Evolutionary conservation across 371 early-diverging fungal species (phyloP), one percentile per base, ranked within the genome.

Genomic region (Mucor saturninus): DNA sequence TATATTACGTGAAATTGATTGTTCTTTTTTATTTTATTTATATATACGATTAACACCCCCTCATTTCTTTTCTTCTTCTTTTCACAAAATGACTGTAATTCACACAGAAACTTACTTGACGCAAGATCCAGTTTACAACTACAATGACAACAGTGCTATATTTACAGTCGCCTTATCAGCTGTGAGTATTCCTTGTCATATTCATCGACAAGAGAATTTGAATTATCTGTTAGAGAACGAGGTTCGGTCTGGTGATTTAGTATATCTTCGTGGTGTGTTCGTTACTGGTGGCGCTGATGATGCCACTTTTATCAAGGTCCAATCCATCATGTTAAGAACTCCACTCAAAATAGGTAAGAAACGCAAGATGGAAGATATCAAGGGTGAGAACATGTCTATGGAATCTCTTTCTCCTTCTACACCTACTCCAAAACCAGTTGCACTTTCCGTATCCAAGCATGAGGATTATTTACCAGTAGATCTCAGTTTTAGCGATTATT

Each of bases 91-190:
- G 69, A 69, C 69, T 8, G 42, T 69, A 2, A 43, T 69, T 10
- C 38, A 65, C 8, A 56, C 60, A 0, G 62, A 58, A 39, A 69
- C 69, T 0, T 59, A 69, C 28, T 58, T 69, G 21, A 69, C 62
- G 5, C 32, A 58, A 5, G 55, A 69, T 51, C 69, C 65, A 35
- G 8, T 32, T 3, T 55, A 57, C 14, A 5, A 42, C 9, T 9
- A 45, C 14, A 2, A 48, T 31, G 62, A 58, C 32, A 50, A 50
- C 28, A 37, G 14, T 14, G 39, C 51, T 10, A 40, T 38, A 3
- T 69, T 69, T 49, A 43, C n/a, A 3, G 39, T 69, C 4, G 65
- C 62, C 1, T 40, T 69, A 35, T 57, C 62, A 2, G 26, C 30
- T 21, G 39, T 59, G 3, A 40, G 54, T 2, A 13, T 65, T 2